These are phyloP conservation scores for Boletus smithii DNA, from an alignment of 1,284 basidiomycete species.

Conservation along the genomic window DNA sequence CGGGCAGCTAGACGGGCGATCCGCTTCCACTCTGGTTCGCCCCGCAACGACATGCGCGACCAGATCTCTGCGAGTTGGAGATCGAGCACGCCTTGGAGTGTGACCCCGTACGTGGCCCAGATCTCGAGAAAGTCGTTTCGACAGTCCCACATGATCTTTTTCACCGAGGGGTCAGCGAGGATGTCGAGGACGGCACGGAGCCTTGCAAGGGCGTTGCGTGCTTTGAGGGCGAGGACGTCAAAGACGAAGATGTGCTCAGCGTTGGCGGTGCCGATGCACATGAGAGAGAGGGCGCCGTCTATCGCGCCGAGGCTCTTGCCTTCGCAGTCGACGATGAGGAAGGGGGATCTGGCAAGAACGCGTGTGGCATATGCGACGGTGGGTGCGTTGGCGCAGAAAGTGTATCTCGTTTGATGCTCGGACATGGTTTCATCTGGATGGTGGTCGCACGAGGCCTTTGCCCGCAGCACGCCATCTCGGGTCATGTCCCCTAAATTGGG, in stretches of 20 bases:
- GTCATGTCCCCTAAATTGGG: background rate
- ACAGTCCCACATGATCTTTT: slow-evolving; percentile 47
- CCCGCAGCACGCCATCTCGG: slow-evolving; percentile 13
- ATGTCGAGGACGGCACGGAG: slow-evolving; percentile 29
- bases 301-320: slow-evolving; percentile 39
- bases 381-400: slow-evolving; percentile 14
- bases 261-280: slow-evolving; percentile 40
- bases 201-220: slow-evolving; percentile 16
- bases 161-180: slow-evolving; percentile 29
- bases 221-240: slow-evolving; percentile 36
- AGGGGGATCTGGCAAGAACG: slow-evolving; percentile 25
- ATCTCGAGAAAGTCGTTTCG: slow-evolving; percentile 44
- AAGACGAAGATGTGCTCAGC: slow-evolving; percentile 42
- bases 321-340: slow-evolving; percentile 37
- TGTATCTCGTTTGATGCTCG: slow-evolving; percentile 17
- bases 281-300: slow-evolving; percentile 40
- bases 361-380: slow-evolving; percentile 17
- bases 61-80: slow-evolving; percentile 42
- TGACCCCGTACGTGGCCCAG: slow-evolving; percentile 27
- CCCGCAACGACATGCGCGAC: slow-evolving; percentile 31
- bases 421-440: slow-evolving; percentile 16
- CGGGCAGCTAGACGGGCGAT: slow-evolving; percentile 28
- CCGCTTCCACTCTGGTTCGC: slow-evolving; percentile 34
- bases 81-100: slow-evolving; percentile 37
- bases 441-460: slow-evolving; percentile 13